Conservation (phyloP, 2,329 filamentous ascomycete genomes). For the Colletotrichum sojae region DNA sequence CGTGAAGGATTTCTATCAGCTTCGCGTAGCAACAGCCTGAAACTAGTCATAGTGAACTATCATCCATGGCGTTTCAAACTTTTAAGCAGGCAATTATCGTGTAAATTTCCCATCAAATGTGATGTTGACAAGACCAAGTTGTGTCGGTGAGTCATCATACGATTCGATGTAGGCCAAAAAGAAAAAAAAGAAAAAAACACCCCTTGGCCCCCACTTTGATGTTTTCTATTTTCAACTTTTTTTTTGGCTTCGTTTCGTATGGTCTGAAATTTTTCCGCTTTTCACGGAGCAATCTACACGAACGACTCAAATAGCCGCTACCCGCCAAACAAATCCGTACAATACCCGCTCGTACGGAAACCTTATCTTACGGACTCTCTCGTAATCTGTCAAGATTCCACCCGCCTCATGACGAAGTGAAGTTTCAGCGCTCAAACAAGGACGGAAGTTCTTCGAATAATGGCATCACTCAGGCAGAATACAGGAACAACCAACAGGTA, state of each 20-base stretch:
- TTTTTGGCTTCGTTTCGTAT: background rate
- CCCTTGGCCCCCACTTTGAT: background rate
- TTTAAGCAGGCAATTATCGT: no score
- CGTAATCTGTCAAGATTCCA: no score
- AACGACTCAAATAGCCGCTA: no score
- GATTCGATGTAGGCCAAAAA: no score
- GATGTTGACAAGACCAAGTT: no score
- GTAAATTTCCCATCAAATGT: no score
- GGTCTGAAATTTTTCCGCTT: background rate
- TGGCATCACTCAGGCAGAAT: slow-evolving; percentile 15
- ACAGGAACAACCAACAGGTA: slow-evolving; percentile 40
- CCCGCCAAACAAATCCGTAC: no score
- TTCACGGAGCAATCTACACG: background rate
- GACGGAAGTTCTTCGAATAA: slow-evolving; percentile 19
- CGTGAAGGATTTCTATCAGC: slow-evolving; percentile 2
- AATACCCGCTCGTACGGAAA: no score
- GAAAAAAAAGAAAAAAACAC: background rate
- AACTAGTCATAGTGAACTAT: no score
- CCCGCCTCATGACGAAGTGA: background rate
- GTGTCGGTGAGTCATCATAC: no score
- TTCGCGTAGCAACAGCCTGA: no score
- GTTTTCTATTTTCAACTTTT: background rate
- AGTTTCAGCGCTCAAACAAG: slow-evolving; percentile 1
- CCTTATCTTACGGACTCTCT: no score
- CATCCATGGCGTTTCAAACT: background rate